Evolutionary conservation across 495 filamentous ascomycete genomes (phyloP).

Genomic region (Penicillium angulare): DNA sequence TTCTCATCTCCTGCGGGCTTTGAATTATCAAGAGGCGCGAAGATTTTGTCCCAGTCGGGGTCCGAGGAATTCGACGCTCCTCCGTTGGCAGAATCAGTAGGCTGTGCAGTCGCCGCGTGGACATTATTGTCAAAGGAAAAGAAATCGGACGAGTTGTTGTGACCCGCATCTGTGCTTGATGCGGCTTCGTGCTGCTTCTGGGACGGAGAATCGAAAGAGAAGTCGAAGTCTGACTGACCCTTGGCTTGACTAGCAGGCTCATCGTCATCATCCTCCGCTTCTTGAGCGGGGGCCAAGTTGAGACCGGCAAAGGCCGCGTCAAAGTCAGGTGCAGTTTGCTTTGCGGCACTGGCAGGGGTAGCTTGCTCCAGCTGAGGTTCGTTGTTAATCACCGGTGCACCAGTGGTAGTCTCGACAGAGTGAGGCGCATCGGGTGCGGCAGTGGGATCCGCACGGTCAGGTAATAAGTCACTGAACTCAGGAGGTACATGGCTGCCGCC

Average conservation of each 20-base stretch:
- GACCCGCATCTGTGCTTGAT: conserved; percentile 19
- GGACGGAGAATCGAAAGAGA: conserved; percentile 55
- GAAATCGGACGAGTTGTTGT: conserved; percentile 33
- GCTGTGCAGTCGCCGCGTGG: conserved; percentile 33
- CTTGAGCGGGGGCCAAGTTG: conserved; percentile 53
- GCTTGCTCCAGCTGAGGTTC: conserved; percentile 28
- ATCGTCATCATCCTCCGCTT: conserved; percentile 83
- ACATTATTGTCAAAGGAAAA: conserved; percentile 52
- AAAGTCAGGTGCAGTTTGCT: conserved; percentile 59
- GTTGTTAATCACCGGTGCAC: conserved; percentile 42
- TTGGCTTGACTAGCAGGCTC: conserved; percentile 39
- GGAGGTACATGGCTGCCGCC: conserved; percentile 42
- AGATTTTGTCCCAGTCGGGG: conserved; percentile 96
- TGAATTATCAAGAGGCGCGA: conserved; percentile 69
- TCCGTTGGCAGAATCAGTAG: conserved; percentile 26
- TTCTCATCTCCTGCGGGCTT: conserved; percentile 35
- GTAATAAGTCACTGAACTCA: conserved; percentile 64
- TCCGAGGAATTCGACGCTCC: conserved; percentile 27
- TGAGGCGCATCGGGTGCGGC: conserved; percentile 47
- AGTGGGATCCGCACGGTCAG: conserved; percentile 63
- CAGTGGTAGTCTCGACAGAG: conserved; percentile 39
- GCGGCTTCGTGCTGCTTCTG: conserved; percentile 25
- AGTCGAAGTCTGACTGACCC: conserved; percentile 66
- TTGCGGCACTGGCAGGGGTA: conserved; percentile 22
- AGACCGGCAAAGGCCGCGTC: conserved; percentile 90